Conservation (phyloP, 1,139 yeast species). For the Nadsonia starkeyi-henricii region DNA sequence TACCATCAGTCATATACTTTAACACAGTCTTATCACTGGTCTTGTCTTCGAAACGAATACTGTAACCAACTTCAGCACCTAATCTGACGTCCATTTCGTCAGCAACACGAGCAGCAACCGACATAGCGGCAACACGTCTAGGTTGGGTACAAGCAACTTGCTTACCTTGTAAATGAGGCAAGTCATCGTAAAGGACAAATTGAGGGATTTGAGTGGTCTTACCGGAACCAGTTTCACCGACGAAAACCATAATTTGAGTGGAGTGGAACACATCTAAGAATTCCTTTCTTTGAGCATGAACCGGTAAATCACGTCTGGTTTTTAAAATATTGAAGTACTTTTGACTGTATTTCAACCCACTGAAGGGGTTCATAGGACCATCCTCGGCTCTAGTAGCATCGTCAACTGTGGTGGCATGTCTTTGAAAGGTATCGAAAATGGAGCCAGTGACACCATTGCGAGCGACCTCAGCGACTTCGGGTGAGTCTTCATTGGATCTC, state of each 20-base stretch:
- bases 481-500: not conserved
- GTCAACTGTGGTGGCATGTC: constrained; percentile 58
- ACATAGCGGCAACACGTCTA: constrained; percentile 95
- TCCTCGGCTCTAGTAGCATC: constrained; percentile 55
- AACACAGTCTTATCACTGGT: constrained; percentile 67
- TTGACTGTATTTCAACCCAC: constrained; percentile 44
- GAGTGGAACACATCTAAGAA: constrained; percentile 70
- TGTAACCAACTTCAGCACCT: constrained; percentile 89
- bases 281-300: constrained; percentile 84
- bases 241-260: constrained; percentile 92
- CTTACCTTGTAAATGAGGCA: constrained; percentile 66
- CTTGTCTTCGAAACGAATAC: constrained; percentile 84
- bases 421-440: constrained; percentile 13
- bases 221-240: constrained; percentile 98
- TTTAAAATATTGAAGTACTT: constrained; percentile 67
- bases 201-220: constrained; percentile 96
- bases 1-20: constrained; percentile 98
- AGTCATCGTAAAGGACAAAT: constrained; percentile 83
- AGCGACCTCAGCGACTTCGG: not conserved
- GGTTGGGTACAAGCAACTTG: constrained; percentile 97
- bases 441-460: not conserved
- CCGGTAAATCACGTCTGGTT: constrained; percentile 78
- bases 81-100: constrained; percentile 87
- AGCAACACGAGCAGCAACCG: constrained; percentile 92
- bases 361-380: constrained; percentile 62